These are phyloP conservation scores for Yarrowia osloensis DNA, from an alignment of 805 yeast genomes.

Conservation along the genomic window DNA sequence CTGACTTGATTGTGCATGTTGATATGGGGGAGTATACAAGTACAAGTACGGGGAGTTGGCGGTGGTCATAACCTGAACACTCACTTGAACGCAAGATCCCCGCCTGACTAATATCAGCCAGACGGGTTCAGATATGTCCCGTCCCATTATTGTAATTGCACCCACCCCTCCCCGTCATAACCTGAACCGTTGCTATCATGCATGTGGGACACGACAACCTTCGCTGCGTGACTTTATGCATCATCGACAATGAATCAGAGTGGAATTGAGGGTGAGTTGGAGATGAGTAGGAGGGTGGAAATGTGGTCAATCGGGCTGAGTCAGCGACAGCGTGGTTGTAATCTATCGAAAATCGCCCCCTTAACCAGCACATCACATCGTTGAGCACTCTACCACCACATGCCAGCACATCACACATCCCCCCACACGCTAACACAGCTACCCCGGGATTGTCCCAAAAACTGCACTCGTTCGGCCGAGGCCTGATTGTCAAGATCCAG, in stretches of 20 bases:
- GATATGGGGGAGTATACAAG: not conserved
- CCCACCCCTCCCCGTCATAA: no score
- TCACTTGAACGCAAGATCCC: no score
- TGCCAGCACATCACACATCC: no score
- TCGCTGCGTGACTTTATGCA: conserved; percentile 27
- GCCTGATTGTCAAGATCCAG: conserved; percentile 46
- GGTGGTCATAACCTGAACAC: not conserved
- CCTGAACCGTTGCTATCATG: not conserved
- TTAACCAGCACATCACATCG: not conserved
- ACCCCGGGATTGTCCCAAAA: conserved; percentile 17
- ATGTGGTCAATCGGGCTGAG: not conserved
- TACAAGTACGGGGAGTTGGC: no score
- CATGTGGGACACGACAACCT: not conserved
- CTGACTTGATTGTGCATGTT: not conserved
- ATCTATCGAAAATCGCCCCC: no score
- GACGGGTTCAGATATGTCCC: no score
- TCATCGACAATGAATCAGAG: conserved; percentile 29
- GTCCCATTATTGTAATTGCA: no score
- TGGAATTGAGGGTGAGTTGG: conserved; percentile 29
- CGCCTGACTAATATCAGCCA: no score
- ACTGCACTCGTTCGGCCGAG: conserved; percentile 40
- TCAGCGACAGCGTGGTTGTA: no score
- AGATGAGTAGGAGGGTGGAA: no score
- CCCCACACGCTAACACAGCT: conserved; percentile 1
- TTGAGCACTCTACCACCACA: no score